Percentiles rank a stretch among this genome's conserved stretches.
phyloP scores from a whole-genome alignment of 768 basidiomycete species.

The Phlebiopsis flavidoalba region DNA sequence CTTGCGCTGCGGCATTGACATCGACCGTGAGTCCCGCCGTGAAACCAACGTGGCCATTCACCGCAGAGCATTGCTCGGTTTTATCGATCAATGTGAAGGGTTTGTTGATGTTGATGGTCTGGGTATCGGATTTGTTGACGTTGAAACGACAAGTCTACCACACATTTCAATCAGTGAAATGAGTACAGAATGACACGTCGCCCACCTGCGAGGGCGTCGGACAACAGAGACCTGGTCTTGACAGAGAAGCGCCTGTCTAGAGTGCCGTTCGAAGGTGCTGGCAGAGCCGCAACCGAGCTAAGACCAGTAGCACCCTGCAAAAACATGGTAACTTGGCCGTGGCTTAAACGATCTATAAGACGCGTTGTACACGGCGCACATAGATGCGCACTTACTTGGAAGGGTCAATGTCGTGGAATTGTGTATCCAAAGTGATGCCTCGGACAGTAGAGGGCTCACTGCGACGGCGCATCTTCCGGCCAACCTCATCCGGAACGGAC shows the following conservation, averaged over 20 bases:
- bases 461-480: conserved; percentile 26
- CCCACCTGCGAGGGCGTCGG: background rate
- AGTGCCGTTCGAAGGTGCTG: background rate
- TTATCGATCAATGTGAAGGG: conserved; percentile 16
- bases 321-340: conserved; percentile 2
- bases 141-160: conserved; percentile 14
- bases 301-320: conserved; percentile 5
- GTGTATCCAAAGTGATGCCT: conserved; percentile 36
- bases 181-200: too few species aligned
- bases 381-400: background rate
- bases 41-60: conserved; percentile 13
- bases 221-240: background rate
- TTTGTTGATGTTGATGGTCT: conserved; percentile 18
- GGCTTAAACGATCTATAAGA: background rate
- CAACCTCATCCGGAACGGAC: conserved; percentile 30
- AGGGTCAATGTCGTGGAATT: conserved; percentile 29
- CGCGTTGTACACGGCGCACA: background rate
- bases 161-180: background rate
- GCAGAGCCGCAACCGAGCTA: background rate
- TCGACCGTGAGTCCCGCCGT: conserved; percentile 19
- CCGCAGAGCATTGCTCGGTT: conserved; percentile 15
- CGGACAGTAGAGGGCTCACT: conserved; percentile 34
- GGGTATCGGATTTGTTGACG: conserved; percentile 10
- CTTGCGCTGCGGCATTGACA: conserved; percentile 28
- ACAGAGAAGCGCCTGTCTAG: background rate